Evolutionary conservation across 108 stramenopile genomes (phyloP), one percentile per base, ranked within the genome.

Genomic region (Cyclotella choctawhatcheeana): DNA sequence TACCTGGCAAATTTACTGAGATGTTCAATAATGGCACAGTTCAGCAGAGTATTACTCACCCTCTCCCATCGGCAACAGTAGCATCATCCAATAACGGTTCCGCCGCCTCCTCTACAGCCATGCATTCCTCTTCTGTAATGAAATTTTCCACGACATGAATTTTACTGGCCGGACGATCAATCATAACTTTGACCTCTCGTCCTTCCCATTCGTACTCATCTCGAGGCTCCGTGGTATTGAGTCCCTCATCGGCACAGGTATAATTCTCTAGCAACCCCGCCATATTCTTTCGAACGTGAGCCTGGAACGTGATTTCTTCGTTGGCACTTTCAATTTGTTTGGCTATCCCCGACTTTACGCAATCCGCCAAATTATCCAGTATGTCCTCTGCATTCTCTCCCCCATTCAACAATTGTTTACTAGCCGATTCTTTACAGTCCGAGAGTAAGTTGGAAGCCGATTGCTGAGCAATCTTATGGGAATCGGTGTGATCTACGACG

Each of bases 11-110:
- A 22, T 52, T 1, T 1, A 52, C 1, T 10, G 12, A 10, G 8
- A 40, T 40, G 6, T 12, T 40, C 37, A 30, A n/a, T n/a, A n/a
- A n/a, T n/a, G n/a, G n/a, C n/a, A n/a, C n/a, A n/a, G n/a, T n/a
- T n/a, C n/a, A n/a, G n/a, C n/a, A n/a, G n/a, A n/a, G n/a, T n/a
- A n/a, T n/a, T n/a, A 56, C 55, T 56, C 30, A 56, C 26, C 94
- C 96, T 31, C 88, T 86, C 13, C 90, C 93, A 77, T 91, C 92
- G 7, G 93, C 93, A 1, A 94, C 93, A 1, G 88, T 86, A 0
- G 94, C 96, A 67, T 81, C 71, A 21, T 86, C 78, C 53, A 97
- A 71, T 7, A 67, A 72, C 0, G 87, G 86, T 34, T 37, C 31
- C 0, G 89, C 92, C 29, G 62, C 71, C 21, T 81, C 78, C 67